Evolutionary conservation across 805 yeast species (phyloP).

Genomic region (Candida berthetii): DNA sequence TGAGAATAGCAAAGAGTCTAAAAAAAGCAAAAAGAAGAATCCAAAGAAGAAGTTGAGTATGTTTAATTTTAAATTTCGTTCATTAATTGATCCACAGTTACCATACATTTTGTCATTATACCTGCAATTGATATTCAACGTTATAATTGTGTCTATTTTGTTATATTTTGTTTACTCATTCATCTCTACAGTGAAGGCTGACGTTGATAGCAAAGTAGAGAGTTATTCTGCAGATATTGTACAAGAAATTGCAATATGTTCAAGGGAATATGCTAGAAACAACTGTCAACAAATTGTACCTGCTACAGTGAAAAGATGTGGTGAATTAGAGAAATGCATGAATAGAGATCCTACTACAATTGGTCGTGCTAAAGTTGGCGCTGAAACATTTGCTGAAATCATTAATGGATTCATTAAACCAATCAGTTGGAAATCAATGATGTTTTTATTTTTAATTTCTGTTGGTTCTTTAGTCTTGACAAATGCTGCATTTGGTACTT

Average conservation of each 20-base stretch:
- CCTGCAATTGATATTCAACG: constrained; percentile 57
- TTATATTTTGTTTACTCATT: constrained; percentile 46
- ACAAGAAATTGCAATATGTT: constrained; percentile 63
- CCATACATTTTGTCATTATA: constrained; percentile 59
- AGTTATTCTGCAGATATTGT: constrained; percentile 52
- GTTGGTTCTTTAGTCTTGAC: constrained; percentile 48
- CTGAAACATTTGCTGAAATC: constrained; percentile 79
- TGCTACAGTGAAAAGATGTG: constrained; percentile 64
- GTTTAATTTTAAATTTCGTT: constrained; percentile 2
- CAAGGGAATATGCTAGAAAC: constrained; percentile 62
- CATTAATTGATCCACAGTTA: constrained; percentile 33
- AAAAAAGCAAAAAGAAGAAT: constrained; percentile 4
- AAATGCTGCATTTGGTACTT: constrained; percentile 42
- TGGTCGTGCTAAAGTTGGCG: constrained; percentile 68
- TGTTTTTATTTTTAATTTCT: constrained; percentile 37
- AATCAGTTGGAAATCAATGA: constrained; percentile 62
- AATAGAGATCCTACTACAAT: constrained; percentile 62
- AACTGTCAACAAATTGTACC: constrained; percentile 72
- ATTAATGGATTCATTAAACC: constrained; percentile 70
- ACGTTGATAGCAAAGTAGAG: constrained; percentile 66
- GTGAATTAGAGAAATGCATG: constrained; percentile 79
- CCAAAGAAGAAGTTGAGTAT: constrained; percentile 3
- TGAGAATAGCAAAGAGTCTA: constrained; percentile 2
- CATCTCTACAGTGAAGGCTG: constrained; percentile 51
- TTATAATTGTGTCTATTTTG: constrained; percentile 42